These are phyloP conservation scores for Debaryomyces sp. DNA, from an alignment of 1,139 yeast genomes.

Conservation along the genomic window DNA sequence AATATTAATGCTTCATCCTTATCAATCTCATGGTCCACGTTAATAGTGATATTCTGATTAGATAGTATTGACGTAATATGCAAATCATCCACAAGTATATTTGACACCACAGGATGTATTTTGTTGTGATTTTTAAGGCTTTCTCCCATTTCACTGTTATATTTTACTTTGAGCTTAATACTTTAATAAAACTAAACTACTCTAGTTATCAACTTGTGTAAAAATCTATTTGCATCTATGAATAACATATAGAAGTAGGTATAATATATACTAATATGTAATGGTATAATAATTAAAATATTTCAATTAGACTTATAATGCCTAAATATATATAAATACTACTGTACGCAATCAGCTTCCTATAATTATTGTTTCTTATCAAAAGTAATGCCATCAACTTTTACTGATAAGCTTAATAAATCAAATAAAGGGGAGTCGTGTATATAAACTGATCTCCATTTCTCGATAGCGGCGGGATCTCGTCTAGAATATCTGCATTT, in stretches of 20 bases:
- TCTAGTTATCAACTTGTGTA: neutral
- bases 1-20: conserved; percentile 58
- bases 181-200: neutral
- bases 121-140: neutral
- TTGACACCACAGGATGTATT: conserved; percentile 35
- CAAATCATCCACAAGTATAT: conserved; percentile 44
- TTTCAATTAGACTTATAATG: neutral
- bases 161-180: neutral
- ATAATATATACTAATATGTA: neutral
- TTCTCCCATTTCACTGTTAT: neutral
- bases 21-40: conserved; percentile 50
- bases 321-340: neutral
- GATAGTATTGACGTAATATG: conserved; percentile 44
- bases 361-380: neutral
- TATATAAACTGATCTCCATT: neutral
- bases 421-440: neutral
- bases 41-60: conserved; percentile 39
- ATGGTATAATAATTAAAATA: neutral
- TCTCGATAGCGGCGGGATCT: neutral
- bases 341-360: neutral
- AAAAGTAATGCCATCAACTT: neutral
- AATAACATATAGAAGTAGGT: neutral
- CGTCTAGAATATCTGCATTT: neutral
- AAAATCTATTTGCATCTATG: neutral
- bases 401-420: neutral